These are phyloP conservation scores for Xylaria sp. DNA, from an alignment of 2,329 filamentous ascomycete species.

Conservation along the genomic window DNA sequence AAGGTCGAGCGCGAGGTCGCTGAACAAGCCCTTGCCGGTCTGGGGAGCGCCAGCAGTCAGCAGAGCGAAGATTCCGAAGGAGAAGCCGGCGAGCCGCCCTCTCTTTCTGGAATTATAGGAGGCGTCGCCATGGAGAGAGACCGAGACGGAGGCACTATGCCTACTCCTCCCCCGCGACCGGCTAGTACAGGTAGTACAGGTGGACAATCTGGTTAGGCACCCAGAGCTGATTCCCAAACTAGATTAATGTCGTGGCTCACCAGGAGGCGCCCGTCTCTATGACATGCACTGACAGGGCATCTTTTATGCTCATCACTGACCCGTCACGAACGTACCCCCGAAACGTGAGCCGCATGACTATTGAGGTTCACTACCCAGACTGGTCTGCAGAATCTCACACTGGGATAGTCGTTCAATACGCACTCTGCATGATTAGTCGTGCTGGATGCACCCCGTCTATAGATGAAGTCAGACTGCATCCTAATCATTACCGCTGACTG, in stretches of 20 bases:
- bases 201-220: slow-evolving; percentile 41
- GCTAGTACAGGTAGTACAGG: slow-evolving; percentile 56
- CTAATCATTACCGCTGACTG: neutral
- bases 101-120: slow-evolving; percentile 51
- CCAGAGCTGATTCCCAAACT: neutral
- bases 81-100: slow-evolving; percentile 44
- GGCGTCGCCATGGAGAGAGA: slow-evolving; percentile 58
- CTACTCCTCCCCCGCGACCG: slow-evolving; percentile 55
- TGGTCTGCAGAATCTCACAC: neutral
- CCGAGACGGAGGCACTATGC: slow-evolving; percentile 45
- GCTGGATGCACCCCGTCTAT: neutral
- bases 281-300: slow-evolving; percentile 14
- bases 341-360: neutral
- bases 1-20: slow-evolving; percentile 61
- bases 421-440: slow-evolving; percentile 1
- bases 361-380: neutral
- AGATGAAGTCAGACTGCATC: neutral
- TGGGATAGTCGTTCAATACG: neutral
- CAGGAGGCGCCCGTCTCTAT: neutral
- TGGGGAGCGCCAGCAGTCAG: slow-evolving; percentile 49
- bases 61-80: slow-evolving; percentile 52
- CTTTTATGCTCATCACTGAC: neutral
- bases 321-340: slow-evolving; percentile 3
- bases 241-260: neutral
- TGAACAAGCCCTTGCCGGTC: slow-evolving; percentile 52